Percentiles rank a stretch among this genome's conserved stretches.
These are phyloP conservation scores for Mortierella polycephala DNA, from an alignment of 371 early-diverging fungal species.

Conservation along the genomic window DNA sequence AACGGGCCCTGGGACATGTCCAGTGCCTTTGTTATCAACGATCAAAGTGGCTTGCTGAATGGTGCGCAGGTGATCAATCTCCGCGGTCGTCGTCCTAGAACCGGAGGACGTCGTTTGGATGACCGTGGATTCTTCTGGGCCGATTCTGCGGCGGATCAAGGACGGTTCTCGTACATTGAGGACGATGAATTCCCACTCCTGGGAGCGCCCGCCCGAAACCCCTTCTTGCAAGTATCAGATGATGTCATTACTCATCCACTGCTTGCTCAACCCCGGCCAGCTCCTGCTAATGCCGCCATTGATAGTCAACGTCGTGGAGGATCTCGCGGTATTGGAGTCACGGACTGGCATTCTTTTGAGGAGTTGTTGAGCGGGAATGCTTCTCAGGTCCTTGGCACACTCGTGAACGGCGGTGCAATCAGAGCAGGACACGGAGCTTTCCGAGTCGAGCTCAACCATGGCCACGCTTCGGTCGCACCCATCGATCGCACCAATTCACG, in stretches of 20 bases:
- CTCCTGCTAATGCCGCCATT: constrained; percentile 30
- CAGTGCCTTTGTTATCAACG: constrained; percentile 42
- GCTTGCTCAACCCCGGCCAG: constrained; percentile 61
- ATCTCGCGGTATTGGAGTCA: constrained; percentile 41
- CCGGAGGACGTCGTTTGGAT: constrained; percentile 39
- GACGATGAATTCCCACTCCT: constrained; percentile 47
- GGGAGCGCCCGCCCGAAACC: constrained; percentile 42
- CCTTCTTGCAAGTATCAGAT: constrained; percentile 55
- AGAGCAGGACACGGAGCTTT: constrained; percentile 60
- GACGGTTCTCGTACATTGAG: constrained; percentile 44
- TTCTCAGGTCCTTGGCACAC: constrained; percentile 71
- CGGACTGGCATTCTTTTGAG: constrained; percentile 74
- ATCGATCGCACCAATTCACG: constrained; percentile 52
- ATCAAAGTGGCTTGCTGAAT: constrained; percentile 32
- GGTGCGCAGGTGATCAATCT: constrained; percentile 34
- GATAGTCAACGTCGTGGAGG: constrained; percentile 40
- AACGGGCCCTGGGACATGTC: constrained; percentile 50
- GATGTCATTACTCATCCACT: constrained; percentile 79
- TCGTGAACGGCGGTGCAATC: constrained; percentile 63
- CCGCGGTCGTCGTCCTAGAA: constrained; percentile 47
- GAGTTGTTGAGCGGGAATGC: constrained; percentile 78
- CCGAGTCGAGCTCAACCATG: constrained; percentile 65
- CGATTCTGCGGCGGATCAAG: constrained; percentile 36
- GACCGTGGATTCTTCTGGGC: constrained; percentile 50
- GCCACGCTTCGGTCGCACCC: constrained; percentile 51